Percentiles rank a stretch among this genome's conserved stretches.
Evolutionary conservation across 306 rosid genomes (phyloP).

Genomic region (Potentilla sterilis): DNA sequence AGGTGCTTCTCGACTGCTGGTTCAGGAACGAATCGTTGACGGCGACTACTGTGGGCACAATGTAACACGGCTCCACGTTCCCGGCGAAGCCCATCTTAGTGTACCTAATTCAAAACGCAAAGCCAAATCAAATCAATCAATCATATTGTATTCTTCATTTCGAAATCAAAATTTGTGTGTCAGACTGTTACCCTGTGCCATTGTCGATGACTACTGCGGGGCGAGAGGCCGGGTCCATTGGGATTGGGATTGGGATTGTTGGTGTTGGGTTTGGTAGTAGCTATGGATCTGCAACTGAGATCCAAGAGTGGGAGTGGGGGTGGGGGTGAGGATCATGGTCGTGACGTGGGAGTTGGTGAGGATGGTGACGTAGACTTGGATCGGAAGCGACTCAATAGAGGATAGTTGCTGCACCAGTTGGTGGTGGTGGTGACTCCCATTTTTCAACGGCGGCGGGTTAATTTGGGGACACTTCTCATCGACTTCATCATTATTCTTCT

Average conservation of each 20-base stretch:
- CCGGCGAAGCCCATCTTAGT: constrained; percentile 99
- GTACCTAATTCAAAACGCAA: constrained; percentile 40
- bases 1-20: constrained; percentile 65
- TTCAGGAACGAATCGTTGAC: constrained; percentile 80
- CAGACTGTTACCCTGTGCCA: constrained; percentile 75
- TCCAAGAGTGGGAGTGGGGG: constrained; percentile 47
- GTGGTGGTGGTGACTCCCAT: constrained; percentile 50
- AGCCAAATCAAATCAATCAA: background rate
- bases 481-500: constrained; percentile 16
- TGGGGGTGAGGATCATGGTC: constrained; percentile 70
- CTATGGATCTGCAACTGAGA: constrained; percentile 78
- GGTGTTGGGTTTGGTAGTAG: constrained; percentile 5
- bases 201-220: constrained; percentile 95
- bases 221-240: constrained; percentile 88
- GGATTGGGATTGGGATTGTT: constrained; percentile 1
- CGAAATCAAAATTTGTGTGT: no score
- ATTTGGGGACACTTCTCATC: constrained; percentile 30
- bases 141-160: no score
- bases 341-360: constrained; percentile 33
- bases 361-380: constrained; percentile 60
- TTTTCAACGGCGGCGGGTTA: constrained; percentile 38
- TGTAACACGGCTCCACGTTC: constrained; percentile 92
- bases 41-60: constrained; percentile 84
- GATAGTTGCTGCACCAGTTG: constrained; percentile 33
- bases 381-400: constrained; percentile 53